phyloP scores from a whole-genome alignment of 148 eudicot species.

The Rhododendron simsii region DNA sequence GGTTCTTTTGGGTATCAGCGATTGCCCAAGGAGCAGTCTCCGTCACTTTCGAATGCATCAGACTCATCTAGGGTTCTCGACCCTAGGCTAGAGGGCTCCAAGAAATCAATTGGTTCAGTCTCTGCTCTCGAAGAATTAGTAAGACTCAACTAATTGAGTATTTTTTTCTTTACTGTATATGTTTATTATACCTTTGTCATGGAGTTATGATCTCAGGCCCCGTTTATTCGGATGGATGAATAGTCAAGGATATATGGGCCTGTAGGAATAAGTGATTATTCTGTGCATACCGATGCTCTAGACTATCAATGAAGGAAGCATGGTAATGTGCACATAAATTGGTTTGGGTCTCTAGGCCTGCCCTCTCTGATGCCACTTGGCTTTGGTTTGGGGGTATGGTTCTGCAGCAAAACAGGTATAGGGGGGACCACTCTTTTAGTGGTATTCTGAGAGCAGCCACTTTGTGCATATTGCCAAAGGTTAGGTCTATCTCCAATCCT shows the following conservation, averaged over 20 bases:
- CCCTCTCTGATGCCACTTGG: too few species aligned
- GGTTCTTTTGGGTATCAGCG: slow-evolving; percentile 48
- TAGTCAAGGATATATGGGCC: not conserved
- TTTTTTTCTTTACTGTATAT: slow-evolving; percentile 1
- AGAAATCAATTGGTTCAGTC: slow-evolving; percentile 46
- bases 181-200: not conserved
- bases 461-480: too few species aligned
- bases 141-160: slow-evolving; percentile 14
- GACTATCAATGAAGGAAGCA: too few species aligned
- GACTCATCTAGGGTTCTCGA: slow-evolving; percentile 46
- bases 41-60: slow-evolving; percentile 31
- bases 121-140: slow-evolving; percentile 73
- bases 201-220: not conserved
- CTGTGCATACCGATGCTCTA: too few species aligned
- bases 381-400: too few species aligned
- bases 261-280: not conserved
- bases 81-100: slow-evolving; percentile 46
- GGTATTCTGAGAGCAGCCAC: too few species aligned
- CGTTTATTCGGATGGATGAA: not conserved
- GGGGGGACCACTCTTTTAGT: too few species aligned
- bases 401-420: too few species aligned
- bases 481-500: too few species aligned
- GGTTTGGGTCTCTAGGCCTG: too few species aligned
- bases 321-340: too few species aligned
- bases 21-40: slow-evolving; percentile 37